Conservation (phyloP, 495 filamentous ascomycete species). For the Chaetomium fimeti region DNA sequence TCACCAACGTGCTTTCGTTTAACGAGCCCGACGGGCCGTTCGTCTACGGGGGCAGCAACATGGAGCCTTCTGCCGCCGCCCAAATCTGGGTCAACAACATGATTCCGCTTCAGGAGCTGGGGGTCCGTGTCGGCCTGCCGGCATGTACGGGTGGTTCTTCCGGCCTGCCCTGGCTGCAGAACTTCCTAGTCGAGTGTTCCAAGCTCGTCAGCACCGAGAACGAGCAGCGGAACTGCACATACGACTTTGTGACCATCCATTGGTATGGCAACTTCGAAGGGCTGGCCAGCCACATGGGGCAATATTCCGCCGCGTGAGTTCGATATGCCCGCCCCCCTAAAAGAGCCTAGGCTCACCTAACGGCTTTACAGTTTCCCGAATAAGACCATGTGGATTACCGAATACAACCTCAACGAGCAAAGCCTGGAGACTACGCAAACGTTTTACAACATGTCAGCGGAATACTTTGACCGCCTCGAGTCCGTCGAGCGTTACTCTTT, state of each 20-base stretch:
- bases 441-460: constrained; percentile 62
- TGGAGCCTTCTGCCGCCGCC: constrained; percentile 58
- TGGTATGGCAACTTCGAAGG: constrained; percentile 78
- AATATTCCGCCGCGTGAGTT: constrained; percentile 52
- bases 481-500: constrained; percentile 65
- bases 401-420: constrained; percentile 58
- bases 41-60: constrained; percentile 56
- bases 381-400: constrained; percentile 68
- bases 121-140: constrained; percentile 58
- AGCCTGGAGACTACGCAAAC: constrained; percentile 54
- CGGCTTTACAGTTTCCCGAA: constrained; percentile 50
- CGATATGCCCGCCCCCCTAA: not conserved
- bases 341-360: not conserved
- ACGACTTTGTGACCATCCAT: constrained; percentile 72
- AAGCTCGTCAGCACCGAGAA: constrained; percentile 38
- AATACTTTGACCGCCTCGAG: constrained; percentile 63
- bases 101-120: constrained; percentile 58
- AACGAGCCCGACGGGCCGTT: constrained; percentile 68
- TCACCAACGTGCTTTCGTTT: constrained; percentile 65
- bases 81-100: constrained; percentile 64
- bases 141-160: constrained; percentile 54
- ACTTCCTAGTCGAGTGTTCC: constrained; percentile 58
- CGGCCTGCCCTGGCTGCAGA: constrained; percentile 62
- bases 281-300: constrained; percentile 65
- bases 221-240: constrained; percentile 54